phyloP scores from a whole-genome alignment of 306 rosid species.

The Fagus sylvatica region DNA sequence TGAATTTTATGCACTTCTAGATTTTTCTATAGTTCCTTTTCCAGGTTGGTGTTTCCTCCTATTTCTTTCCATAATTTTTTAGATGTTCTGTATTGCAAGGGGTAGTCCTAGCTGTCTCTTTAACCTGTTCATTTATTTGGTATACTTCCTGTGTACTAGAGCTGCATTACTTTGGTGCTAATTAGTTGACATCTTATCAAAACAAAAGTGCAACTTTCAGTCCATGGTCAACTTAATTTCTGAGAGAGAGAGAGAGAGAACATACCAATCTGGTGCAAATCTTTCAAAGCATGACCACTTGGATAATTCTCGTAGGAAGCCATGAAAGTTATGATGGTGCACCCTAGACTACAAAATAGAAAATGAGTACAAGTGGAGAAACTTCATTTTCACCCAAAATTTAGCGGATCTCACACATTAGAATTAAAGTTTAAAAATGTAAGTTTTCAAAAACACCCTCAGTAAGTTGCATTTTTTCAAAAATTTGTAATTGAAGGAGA shows the following conservation, averaged over 20 bases:
- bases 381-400: slow-evolving; percentile 3
- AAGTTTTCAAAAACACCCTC: not conserved
- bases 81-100: not conserved
- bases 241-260: slow-evolving; percentile 3
- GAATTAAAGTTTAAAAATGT: not conserved
- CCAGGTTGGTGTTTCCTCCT: not conserved
- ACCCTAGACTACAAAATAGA: slow-evolving; percentile 76
- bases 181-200: not conserved
- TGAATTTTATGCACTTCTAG: not conserved
- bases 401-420: not conserved
- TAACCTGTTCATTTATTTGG: not conserved
- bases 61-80: not conserved
- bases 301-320: slow-evolving; percentile 92
- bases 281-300: slow-evolving; percentile 81
- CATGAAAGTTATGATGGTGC: slow-evolving; percentile 66
- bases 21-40: not conserved
- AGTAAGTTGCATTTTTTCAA: not conserved
- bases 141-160: not conserved
- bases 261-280: slow-evolving; percentile 68
- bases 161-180: not conserved
- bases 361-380: slow-evolving; percentile 32
- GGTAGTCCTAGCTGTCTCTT: not conserved
- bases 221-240: slow-evolving; percentile 12
- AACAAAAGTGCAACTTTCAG: not conserved
- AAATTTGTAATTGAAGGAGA: not conserved